Base-by-base conservation (phyloP, 1,284 basidiomycete genomes). In the Trametes pubescens region DNA sequence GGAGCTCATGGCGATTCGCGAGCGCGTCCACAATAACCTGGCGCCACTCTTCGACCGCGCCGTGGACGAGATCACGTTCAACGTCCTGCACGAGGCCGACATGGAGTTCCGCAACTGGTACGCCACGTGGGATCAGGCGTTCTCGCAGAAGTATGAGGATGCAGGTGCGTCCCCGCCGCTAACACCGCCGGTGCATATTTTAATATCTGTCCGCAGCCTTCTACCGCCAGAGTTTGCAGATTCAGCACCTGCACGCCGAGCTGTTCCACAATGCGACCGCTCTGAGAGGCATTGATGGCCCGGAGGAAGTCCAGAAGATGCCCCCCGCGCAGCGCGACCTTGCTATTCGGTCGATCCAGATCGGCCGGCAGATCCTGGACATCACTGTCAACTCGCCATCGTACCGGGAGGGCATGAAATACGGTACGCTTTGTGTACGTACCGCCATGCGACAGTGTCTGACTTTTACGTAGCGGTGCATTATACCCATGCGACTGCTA, bases 401-500 rank as follows among this genome's bases (percentile, higher is more conserved):
- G 51, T 97, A 97, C 73, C 84, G 94, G 69, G 92, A 94, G 74
- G 92, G 93, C 21, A 90, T 97, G 84, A 93, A 92, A 82, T 96
- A 95, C 73, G 92, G 91, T 90, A 72, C 58, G 84, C 76, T 54
- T 55, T 16, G 6, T 1, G 9, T 21, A 16, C 16, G 16, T n/a
- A 5, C 16, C 37, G 21, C 29, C 40, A 2, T 37, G 24, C 49
- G 49, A n/a, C 14, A 18, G 18, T 16, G n/a, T 1, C 4, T 57
- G 21, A 52, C 44, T 8, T 48, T 60, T 72, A 22, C 69, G 65
- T 72, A 93, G 94, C 92, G 37, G 93, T 95, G 40, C 90, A 93
- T 72, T 95, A 94, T 72, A 93, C 93, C 9, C 94, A 97, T 74
- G 93, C 93, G 51, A 94, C 94, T 43, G 95, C 95, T 2, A 96